A percentile compares a stretch with the other conserved stretches of the same genome.
Conservation (phyloP, 768 basidiomycete genomes). For the Naganishia onofrii region DNA sequence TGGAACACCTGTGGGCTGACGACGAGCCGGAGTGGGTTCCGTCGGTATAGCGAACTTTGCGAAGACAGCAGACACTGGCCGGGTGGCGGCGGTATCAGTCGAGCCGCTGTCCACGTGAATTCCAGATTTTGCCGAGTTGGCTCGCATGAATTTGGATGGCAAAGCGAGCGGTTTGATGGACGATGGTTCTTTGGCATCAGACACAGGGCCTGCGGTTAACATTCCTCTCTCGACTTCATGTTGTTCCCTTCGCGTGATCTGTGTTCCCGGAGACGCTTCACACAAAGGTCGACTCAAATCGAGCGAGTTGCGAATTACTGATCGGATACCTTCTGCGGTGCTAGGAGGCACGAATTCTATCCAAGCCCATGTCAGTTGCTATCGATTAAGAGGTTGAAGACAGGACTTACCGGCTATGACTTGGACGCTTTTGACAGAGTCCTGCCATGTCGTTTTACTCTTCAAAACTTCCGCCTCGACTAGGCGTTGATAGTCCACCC, state of each 20-base stretch:
- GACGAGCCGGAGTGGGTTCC: background rate
- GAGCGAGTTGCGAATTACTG: conserved; percentile 21
- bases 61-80: background rate
- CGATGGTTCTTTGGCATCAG: background rate
- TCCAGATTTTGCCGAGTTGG: conserved; percentile 2
- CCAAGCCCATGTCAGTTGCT: background rate
- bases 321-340: conserved; percentile 14
- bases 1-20: background rate
- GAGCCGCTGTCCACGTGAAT: background rate
- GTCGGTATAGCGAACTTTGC: conserved; percentile 6
- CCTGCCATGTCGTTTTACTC: conserved; percentile 22
- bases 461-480: conserved; percentile 20
- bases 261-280: conserved; percentile 29
- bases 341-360: conserved; percentile 29
- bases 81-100: background rate
- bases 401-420: conserved; percentile 10
- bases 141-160: conserved; percentile 31
- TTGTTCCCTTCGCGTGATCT: conserved; percentile 15
- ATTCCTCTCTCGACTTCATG: background rate
- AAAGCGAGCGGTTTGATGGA: background rate
- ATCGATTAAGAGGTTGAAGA: too few species aligned
- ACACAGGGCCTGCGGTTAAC: background rate
- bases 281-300: conserved; percentile 25
- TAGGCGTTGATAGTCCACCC: conserved; percentile 18
- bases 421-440: conserved; percentile 18